Evolutionary conservation across 331 rosid genomes (phyloP).

Genomic region (Phaseolus coccineus): DNA sequence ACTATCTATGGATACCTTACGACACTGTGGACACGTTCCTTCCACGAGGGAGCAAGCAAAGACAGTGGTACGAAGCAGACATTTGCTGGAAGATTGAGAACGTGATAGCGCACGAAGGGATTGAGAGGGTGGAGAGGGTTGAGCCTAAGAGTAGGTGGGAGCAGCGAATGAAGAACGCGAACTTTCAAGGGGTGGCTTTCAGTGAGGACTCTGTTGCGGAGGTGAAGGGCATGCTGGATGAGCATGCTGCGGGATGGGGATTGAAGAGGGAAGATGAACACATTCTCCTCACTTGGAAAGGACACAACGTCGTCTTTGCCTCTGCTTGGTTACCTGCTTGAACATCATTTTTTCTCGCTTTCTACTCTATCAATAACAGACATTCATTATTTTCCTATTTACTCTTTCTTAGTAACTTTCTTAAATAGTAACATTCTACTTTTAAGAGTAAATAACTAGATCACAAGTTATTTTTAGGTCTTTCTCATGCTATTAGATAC

Average conservation of each 20-base stretch:
- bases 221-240: constrained; percentile 87
- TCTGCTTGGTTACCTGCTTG: constrained; percentile 82
- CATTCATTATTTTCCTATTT: constrained; percentile 4
- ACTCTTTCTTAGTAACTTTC: background rate
- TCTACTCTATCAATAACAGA: constrained; percentile 45
- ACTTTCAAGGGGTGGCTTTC: constrained; percentile 60
- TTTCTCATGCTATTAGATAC: background rate
- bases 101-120: constrained; percentile 81
- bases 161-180: constrained; percentile 69
- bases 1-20: constrained; percentile 92
- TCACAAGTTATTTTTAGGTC: background rate
- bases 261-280: constrained; percentile 81
- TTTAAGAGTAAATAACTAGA: constrained; percentile 31
- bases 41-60: constrained; percentile 71
- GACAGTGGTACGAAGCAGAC: constrained; percentile 92
- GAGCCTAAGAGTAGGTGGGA: constrained; percentile 75
- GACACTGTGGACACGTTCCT: constrained; percentile 86
- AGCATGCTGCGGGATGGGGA: constrained; percentile 98
- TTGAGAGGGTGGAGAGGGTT: constrained; percentile 74
- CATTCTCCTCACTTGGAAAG: constrained; percentile 94
- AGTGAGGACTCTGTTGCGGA: constrained; percentile 76
- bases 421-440: constrained; percentile 5
- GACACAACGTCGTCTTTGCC: constrained; percentile 92
- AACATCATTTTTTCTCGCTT: constrained; percentile 6
- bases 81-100: constrained; percentile 92